Conservation (phyloP, 1,139 yeast genomes). For the Barnettozyma hawaiiensis region DNA sequence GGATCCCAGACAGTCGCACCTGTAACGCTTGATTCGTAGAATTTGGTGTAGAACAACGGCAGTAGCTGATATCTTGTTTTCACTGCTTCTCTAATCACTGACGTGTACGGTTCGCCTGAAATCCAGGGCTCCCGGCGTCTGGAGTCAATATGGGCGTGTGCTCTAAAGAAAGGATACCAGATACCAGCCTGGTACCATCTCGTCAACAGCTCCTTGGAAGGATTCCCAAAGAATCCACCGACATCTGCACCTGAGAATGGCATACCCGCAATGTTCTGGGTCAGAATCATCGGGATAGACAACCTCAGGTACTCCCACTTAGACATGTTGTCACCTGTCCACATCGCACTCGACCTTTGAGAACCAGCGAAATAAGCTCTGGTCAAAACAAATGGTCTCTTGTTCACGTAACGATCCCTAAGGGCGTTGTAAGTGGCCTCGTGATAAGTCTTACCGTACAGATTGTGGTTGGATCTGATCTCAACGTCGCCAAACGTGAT, state of each 20-base stretch:
- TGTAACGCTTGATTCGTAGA: conserved; percentile 51
- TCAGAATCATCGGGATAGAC: conserved; percentile 83
- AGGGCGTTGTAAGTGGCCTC: conserved; percentile 73
- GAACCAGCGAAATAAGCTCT: conserved; percentile 88
- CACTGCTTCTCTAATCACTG: conserved; percentile 63
- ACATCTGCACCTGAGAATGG: conserved; percentile 96
- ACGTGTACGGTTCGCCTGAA: conserved; percentile 68
- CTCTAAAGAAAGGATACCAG: conserved; percentile 95
- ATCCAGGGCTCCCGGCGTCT: conserved; percentile 92
- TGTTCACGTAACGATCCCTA: conserved; percentile 42
- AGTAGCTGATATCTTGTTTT: conserved; percentile 67
- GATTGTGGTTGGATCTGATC: conserved; percentile 84
- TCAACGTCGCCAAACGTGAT: conserved; percentile 80
- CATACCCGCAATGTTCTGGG: conserved; percentile 78
- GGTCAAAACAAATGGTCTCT: conserved; percentile 86
- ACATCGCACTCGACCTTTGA: conserved; percentile 85
- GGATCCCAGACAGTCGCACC: conserved; percentile 80
- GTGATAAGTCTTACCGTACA: conserved; percentile 75
- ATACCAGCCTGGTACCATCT: conserved; percentile 97
- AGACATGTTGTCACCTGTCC: conserved; percentile 98
- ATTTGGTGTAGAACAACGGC: conserved; percentile 79
- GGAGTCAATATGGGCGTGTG: conserved; percentile 93
- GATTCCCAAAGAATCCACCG: conserved; percentile 94
- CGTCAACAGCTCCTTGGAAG: conserved; percentile 68
- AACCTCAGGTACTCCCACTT: conserved; percentile 81